Base-by-base conservation (phyloP, 495 filamentous ascomycete species). In the Penicillium atrosanguineum region DNA sequence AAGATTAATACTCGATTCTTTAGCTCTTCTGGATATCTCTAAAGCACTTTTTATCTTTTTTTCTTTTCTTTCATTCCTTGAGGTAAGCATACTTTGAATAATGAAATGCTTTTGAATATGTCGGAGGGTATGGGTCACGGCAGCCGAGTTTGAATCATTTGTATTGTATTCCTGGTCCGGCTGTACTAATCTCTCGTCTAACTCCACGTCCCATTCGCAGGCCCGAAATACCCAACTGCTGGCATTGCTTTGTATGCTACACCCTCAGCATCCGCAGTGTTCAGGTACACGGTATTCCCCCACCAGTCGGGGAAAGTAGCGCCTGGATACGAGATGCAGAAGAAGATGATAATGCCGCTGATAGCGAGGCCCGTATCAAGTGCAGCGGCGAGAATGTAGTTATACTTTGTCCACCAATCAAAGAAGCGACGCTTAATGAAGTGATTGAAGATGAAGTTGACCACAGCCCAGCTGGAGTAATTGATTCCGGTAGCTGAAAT, bases 381-480 rank as follows among this genome's bases (percentile, higher is more conserved):
- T 6, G 68, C 68, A 11, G 68, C 66, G 4, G 66, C 61, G 14
- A 71, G 51, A 20, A 71, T 57, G 39, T 67, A 69, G 40, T 69
- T 68, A 48, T 68, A 68, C 48, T 68, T 68, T 14, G 62, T 60
- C 70, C 73, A 76, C 74, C 74, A 78, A 39, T 68, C 65, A 40
- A 72, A 73, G 53, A 63, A 72, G 9, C 48, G 62, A 11, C 60
- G 60, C 39, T 69, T 70, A 44, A 75, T 69, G 51, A 72, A 53
- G 54, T 70, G 60, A 52, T 75, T 73, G 65, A 79, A 79, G 48
- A 72, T 47, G 21, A 74, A 66, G 55, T 75, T 75, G 51, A 78
- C 74, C 25, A 78, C 60, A 15, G 72, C 73, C 73, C 74, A 77
- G 53, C 71, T 75, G 42, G 71, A 74, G 48, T 78, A 77, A 53